Evolutionary conservation across 2,329 filamentous ascomycete genomes (phyloP).

Genomic region (Colletotrichum scovillei): DNA sequence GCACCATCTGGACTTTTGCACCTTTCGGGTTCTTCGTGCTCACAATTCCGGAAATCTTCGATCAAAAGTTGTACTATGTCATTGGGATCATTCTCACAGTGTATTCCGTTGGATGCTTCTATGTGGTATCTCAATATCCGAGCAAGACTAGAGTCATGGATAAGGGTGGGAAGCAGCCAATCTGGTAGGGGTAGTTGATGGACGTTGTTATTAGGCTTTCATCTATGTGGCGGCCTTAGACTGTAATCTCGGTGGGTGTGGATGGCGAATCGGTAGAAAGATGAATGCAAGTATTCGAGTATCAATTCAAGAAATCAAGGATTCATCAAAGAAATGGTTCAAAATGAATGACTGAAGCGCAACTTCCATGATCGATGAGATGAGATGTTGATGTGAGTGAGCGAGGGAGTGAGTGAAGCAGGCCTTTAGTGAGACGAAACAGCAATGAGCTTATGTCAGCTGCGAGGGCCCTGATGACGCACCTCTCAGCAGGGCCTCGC

Average conservation of each 20-base stretch:
- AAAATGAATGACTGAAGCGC: no score
- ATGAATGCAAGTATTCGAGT: no score
- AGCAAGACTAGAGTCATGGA: conserved; percentile 3
- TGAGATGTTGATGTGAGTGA: no score
- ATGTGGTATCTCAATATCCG: conserved; percentile 5
- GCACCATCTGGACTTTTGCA: conserved; percentile 20
- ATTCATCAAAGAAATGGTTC: no score
- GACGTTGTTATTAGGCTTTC: no score
- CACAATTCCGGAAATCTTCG: background rate
- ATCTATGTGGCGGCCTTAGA: no score
- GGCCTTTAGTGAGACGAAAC: background rate
- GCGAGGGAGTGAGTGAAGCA: background rate
- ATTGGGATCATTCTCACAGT: background rate
- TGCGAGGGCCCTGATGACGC: background rate
- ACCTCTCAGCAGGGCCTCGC: background rate
- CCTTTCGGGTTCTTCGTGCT: background rate
- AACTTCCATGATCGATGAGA: no score
- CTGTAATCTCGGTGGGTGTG: no score
- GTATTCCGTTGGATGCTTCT: conserved; percentile 11
- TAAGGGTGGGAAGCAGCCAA: background rate
- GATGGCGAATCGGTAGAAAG: no score
- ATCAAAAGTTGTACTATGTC: background rate
- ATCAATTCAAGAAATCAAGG: no score
- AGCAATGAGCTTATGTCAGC: conserved; percentile 1
- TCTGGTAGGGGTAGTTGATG: background rate